Evolutionary conservation across 768 basidiomycete genomes (phyloP).

Genomic region (Lentinula detonsa): DNA sequence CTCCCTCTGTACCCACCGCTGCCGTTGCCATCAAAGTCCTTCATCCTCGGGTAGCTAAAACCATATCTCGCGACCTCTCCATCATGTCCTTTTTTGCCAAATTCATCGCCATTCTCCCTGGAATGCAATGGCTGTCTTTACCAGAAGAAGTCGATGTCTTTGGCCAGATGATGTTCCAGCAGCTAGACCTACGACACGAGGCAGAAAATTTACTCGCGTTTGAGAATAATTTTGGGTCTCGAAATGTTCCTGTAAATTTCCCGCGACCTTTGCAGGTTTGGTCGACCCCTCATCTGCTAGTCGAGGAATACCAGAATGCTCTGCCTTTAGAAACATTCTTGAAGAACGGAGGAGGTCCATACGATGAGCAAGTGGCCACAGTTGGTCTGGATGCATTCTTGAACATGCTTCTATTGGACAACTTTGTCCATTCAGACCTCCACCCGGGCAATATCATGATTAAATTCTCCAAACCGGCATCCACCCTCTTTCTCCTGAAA

Average conservation of each 20-base stretch:
- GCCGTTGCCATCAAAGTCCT: conserved; percentile 95
- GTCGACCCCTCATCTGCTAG: conserved; percentile 76
- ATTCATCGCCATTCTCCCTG: conserved; percentile 72
- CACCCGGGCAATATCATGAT: conserved; percentile 97
- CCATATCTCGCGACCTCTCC: conserved; percentile 81
- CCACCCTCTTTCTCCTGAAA: conserved; percentile 56
- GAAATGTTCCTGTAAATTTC: conserved; percentile 82
- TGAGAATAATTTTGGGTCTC: conserved; percentile 76
- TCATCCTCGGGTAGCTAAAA: conserved; percentile 80
- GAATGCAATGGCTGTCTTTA: conserved; percentile 94
- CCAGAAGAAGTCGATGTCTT: conserved; percentile 95
- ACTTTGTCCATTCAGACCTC: conserved; percentile 91
- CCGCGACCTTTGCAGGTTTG: conserved; percentile 80
- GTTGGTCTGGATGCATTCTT: conserved; percentile 93
- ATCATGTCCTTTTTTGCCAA: conserved; percentile 95
- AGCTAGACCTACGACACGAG: conserved; percentile 87
- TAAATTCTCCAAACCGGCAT: conserved; percentile 87
- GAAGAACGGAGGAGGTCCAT: conserved; percentile 87
- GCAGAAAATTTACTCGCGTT: conserved; percentile 83
- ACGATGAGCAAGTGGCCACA: conserved; percentile 83
- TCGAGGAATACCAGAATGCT: conserved; percentile 94
- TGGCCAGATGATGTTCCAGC: conserved; percentile 93
- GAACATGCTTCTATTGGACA: conserved; percentile 98
- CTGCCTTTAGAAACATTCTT: conserved; percentile 85
- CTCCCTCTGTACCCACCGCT: conserved; percentile 71